Percentiles rank a stretch among this genome's conserved stretches.
These are phyloP conservation scores for Oligophagozyma castellii DNA, from an alignment of 1,139 yeast species.

Conservation along the genomic window DNA sequence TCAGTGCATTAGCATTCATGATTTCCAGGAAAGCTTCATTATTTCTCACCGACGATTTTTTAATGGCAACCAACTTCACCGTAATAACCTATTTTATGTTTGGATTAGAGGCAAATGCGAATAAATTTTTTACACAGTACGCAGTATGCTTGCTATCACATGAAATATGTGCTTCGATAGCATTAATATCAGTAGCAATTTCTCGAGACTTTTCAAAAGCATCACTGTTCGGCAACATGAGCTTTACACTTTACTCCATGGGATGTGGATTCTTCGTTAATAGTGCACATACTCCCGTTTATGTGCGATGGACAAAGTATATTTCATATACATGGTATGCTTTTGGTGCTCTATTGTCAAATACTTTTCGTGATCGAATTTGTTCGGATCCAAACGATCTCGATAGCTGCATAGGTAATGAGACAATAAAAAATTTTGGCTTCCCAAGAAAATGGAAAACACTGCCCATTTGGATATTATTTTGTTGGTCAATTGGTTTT, in stretches of 20 bases:
- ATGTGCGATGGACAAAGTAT: constrained; percentile 75
- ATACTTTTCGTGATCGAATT: constrained; percentile 49
- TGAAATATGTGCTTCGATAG: constrained; percentile 19
- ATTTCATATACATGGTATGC: constrained; percentile 66
- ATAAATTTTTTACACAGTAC: constrained; percentile 49
- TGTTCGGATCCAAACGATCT: constrained; percentile 36
- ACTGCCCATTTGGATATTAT: constrained; percentile 46
- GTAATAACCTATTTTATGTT: constrained; percentile 62
- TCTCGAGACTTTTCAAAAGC: constrained; percentile 55
- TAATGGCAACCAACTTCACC: constrained; percentile 46
- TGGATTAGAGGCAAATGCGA: constrained; percentile 43
- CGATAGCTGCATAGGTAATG: constrained; percentile 30
- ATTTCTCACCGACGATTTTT: constrained; percentile 54
- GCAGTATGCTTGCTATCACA: constrained; percentile 44
- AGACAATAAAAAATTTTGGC: constrained; percentile 43
- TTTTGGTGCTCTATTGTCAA: constrained; percentile 54
- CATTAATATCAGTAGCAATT: constrained; percentile 33
- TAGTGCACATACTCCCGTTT: constrained; percentile 64
- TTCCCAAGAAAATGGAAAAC: constrained; percentile 53
- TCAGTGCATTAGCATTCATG: constrained; percentile 43
- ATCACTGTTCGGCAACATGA: constrained; percentile 45
- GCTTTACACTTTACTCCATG: constrained; percentile 60
- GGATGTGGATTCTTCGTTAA: constrained; percentile 77
- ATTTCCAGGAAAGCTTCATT: constrained; percentile 56
- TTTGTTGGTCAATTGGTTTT: constrained; percentile 49